Base-by-base conservation (phyloP, 768 basidiomycete species). In the Leccinum aurantiacum region DNA sequence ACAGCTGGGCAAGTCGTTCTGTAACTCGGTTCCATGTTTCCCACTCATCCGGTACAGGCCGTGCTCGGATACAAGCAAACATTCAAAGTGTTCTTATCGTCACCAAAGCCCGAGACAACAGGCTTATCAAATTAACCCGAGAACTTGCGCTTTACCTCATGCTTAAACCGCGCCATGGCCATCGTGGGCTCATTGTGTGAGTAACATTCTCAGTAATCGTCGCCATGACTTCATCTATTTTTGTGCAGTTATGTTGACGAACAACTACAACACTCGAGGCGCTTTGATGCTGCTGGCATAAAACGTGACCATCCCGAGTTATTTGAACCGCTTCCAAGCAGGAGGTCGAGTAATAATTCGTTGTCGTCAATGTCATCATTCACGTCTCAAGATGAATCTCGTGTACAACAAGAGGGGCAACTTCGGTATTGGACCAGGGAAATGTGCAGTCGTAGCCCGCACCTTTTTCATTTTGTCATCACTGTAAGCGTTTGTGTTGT, bases 71-170 rank as follows among this genome's bases (percentile, higher is more conserved):
- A 58, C 87, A 87, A 53, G 90, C 93, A 15, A 90, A 91, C 69
- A 94, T 98, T 59, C 94, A 98, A 74, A 93, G 84, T 60, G 82
- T 99, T 63, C 82, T 99, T 60, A 93, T 99, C 72, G 88, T 99
- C 65, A 99, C 97, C 49, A 99, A 99, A 75, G 97, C 97, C 41
- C 82, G 95, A 54, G 97, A 99, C 78, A 99, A 98, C 72, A 82
- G 93, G 56, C 85, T 99, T 54, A 98, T 98, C 79, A 89, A 90
- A 71, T 83, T 99, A 51, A 99, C 97, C 0, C 84, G 95, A 53
- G 88, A 98, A 71, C 83, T 99, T 35, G 95, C 97, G 0, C 78
- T 98, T 19, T 98, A 95, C 74, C 86, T 98, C 60, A 98, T 99
- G 97, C 79, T 87, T 60, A 96, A 91, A 76, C 85, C 78, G n/a